These are phyloP conservation scores for Microdochium paspali DNA, from an alignment of 2,329 filamentous ascomycete species.

Conservation along the genomic window DNA sequence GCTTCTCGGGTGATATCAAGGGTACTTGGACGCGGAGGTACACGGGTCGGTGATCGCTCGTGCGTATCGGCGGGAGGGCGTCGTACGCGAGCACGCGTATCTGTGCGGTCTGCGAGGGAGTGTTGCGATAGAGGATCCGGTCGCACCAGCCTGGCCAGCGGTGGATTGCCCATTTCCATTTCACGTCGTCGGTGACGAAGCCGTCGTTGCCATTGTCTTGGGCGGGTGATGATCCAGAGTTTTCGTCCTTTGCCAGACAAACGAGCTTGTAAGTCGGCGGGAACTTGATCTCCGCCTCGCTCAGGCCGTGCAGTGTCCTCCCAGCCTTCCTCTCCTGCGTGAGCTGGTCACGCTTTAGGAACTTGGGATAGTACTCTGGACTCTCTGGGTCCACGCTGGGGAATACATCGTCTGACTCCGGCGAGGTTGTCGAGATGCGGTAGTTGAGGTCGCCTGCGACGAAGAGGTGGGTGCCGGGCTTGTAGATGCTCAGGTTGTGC, in stretches of 20 bases:
- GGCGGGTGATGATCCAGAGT: slow-evolving; percentile 2
- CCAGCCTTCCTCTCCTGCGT: slow-evolving; percentile 58
- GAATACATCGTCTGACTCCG: slow-evolving; percentile 51
- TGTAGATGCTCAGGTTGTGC: slow-evolving; percentile 60
- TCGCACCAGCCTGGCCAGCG: slow-evolving; percentile 94
- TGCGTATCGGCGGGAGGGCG: slow-evolving; percentile 67
- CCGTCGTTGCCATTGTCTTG: background rate
- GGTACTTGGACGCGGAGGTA: slow-evolving; percentile 62
- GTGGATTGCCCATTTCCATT: slow-evolving; percentile 69
- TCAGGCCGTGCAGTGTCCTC: slow-evolving; percentile 67
- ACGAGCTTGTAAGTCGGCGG: slow-evolving; percentile 92
- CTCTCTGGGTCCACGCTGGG: slow-evolving; percentile 49
- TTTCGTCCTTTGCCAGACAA: slow-evolving; percentile 25
- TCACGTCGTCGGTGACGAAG: slow-evolving; percentile 21
- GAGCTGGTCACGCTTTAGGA: slow-evolving; percentile 73
- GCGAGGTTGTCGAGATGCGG: slow-evolving; percentile 62
- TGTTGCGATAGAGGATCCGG: slow-evolving; percentile 69
- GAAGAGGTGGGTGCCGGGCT: slow-evolving; percentile 68
- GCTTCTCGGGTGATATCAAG: slow-evolving; percentile 32
- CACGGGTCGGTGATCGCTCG: slow-evolving; percentile 82
- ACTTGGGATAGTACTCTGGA: slow-evolving; percentile 51
- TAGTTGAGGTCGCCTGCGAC: slow-evolving; percentile 93
- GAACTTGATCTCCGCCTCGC: slow-evolving; percentile 67
- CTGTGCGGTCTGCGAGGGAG: slow-evolving; percentile 28
- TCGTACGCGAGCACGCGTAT: slow-evolving; percentile 58